Evolutionary conservation across 1,284 basidiomycete species (phyloP).

Genomic region (Irpex sp.): DNA sequence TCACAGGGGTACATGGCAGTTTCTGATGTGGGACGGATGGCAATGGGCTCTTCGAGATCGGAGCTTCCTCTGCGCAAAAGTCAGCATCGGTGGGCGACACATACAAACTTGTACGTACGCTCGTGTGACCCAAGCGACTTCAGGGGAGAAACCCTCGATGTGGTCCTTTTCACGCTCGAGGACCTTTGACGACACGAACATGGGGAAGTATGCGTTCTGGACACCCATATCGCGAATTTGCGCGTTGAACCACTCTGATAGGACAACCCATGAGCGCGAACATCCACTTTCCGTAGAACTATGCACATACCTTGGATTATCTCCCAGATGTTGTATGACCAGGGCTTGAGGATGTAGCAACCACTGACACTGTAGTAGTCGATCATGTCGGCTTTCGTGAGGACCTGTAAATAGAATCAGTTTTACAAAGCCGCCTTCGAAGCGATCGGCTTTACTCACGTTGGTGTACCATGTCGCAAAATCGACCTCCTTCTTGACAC

Average conservation of each 20-base stretch:
- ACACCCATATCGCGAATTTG: slow-evolving; percentile 95
- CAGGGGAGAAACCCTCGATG: slow-evolving; percentile 99
- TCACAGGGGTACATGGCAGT: slow-evolving; percentile 97
- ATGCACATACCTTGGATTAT: slow-evolving; percentile 74
- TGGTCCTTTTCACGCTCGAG: slow-evolving; percentile 98
- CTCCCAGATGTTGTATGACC: slow-evolving; percentile 98
- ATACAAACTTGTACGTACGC: slow-evolving; percentile 59
- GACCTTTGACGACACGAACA: slow-evolving; percentile 94
- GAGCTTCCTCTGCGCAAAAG: slow-evolving; percentile 67
- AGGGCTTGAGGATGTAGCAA: slow-evolving; percentile 98
- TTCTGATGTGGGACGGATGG: slow-evolving; percentile 97
- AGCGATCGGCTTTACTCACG: slow-evolving; percentile 40
- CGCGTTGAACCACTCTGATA: slow-evolving; percentile 83
- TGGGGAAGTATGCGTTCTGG: slow-evolving; percentile 98
- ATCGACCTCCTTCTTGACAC: slow-evolving; percentile 93
- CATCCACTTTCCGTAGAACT: no score
- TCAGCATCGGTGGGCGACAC: background rate
- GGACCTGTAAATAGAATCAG: slow-evolving; percentile 53
- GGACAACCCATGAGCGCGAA: background rate
- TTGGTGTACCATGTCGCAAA: slow-evolving; percentile 95
- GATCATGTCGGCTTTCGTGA: slow-evolving; percentile 98
- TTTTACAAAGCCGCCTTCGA: background rate
- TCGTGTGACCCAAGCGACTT: slow-evolving; percentile 98
- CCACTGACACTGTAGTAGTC: slow-evolving; percentile 99
- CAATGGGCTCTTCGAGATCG: slow-evolving; percentile 96